These are phyloP conservation scores for Phialocephala subalpina DNA, from an alignment of 2,329 filamentous ascomycete species.

Conservation along the genomic window DNA sequence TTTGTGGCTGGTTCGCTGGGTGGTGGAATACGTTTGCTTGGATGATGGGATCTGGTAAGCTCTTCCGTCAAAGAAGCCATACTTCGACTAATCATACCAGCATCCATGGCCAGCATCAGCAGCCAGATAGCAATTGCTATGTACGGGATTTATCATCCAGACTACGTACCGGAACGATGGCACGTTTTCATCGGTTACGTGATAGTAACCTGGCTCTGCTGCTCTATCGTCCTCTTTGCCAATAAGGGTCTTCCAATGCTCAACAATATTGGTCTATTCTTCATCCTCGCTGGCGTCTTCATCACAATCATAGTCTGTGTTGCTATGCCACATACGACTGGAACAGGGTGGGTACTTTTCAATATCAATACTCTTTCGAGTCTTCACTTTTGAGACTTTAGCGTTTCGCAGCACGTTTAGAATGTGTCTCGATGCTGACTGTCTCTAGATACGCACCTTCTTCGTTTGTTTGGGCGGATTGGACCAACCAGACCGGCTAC, in stretches of 20 bases:
- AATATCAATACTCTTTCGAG: neutral
- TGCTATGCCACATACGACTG: conserved; percentile 58
- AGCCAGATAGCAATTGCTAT: conserved; percentile 55
- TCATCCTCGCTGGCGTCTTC: conserved; percentile 61
- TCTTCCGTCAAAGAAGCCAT: too few relatives aligned
- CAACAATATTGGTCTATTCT: conserved; percentile 61
- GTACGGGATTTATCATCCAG: conserved; percentile 56
- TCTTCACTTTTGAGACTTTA: too few relatives aligned
- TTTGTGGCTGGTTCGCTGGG: conserved; percentile 57
- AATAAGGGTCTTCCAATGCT: conserved; percentile 61
- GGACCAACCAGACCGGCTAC: conserved; percentile 54
- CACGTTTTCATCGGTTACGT: conserved; percentile 59
- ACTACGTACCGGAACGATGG: conserved; percentile 55
- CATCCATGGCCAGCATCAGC: conserved; percentile 45
- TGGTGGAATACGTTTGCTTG: conserved; percentile 61
- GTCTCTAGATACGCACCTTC: conserved; percentile 28
- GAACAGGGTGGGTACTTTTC: conserved; percentile 48
- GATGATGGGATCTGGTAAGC: conserved; percentile 35
- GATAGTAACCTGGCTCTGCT: conserved; percentile 55
- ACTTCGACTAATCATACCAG: conserved; percentile 22
- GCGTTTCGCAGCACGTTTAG: neutral
- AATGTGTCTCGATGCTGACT: neutral
- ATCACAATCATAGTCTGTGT: conserved; percentile 55
- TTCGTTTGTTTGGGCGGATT: conserved; percentile 54
- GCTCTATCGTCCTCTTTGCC: conserved; percentile 57